These are phyloP conservation scores for Pichia deserticola DNA, from an alignment of 805 yeast species.

Conservation along the genomic window DNA sequence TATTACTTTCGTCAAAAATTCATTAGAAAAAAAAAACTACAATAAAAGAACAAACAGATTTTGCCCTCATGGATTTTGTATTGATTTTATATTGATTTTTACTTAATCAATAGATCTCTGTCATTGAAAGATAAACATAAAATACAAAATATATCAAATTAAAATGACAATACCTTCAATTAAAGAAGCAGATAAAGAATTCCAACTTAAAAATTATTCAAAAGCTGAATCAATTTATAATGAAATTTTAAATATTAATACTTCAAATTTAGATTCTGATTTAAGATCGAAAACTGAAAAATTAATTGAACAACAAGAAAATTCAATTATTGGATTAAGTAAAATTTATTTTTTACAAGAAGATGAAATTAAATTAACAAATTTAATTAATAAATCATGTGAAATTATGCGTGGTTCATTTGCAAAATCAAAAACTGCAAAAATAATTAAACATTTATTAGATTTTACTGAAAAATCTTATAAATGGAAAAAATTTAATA, in stretches of 20 bases:
- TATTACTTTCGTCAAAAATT: too few relatives aligned
- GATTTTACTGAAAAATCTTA: conserved; percentile 67
- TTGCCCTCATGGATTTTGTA: background rate
- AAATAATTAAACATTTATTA: conserved; percentile 73
- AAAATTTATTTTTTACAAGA: conserved; percentile 48
- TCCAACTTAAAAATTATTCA: conserved; percentile 37
- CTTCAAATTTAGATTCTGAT: conserved; percentile 8
- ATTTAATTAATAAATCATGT: conserved; percentile 62
- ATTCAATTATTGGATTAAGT: conserved; percentile 71
- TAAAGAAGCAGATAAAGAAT: conserved; percentile 57
- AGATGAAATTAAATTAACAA: conserved; percentile 44
- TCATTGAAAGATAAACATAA: background rate
- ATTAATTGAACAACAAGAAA: conserved; percentile 50
- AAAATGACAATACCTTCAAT: conserved; percentile 31
- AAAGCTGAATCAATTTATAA: conserved; percentile 57
- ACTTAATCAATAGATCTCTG: too few relatives aligned
- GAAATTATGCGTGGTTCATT: conserved; percentile 51
- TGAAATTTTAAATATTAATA: conserved; percentile 34
- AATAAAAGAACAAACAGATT: too few relatives aligned
- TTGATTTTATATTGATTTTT: too few relatives aligned
- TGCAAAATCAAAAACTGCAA: conserved; percentile 94
- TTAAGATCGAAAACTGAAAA: conserved; percentile 28
- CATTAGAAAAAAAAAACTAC: too few relatives aligned
- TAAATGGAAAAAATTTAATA: conserved; percentile 2
- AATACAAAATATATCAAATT: background rate